phyloP scores from a whole-genome alignment of 1,139 yeast genomes.

The Nadsonia commutata region DNA sequence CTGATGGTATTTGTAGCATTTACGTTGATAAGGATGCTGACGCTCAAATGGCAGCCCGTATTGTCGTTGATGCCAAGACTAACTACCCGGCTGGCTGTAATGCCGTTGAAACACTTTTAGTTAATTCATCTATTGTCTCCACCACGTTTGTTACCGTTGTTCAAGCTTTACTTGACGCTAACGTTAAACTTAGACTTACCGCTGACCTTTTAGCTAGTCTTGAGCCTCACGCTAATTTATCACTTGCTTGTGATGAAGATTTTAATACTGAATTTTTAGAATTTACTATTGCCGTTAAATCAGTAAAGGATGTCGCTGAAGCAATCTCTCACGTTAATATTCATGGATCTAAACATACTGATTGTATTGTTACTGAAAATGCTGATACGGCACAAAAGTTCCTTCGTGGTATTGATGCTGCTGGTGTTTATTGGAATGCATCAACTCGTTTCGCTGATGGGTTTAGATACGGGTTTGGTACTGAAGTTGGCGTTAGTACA shows the following conservation, averaged over 20 bases:
- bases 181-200: conserved; percentile 59
- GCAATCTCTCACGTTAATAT: conserved; percentile 75
- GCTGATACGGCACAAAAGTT: conserved; percentile 58
- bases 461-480: conserved; percentile 93
- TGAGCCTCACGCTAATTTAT: conserved; percentile 15
- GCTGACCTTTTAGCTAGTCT: conserved; percentile 32
- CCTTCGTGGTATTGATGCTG: conserved; percentile 77
- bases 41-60: conserved; percentile 54
- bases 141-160: conserved; percentile 26
- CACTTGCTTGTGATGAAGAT: conserved; percentile 32
- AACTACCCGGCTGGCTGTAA: conserved; percentile 98
- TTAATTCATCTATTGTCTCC: conserved; percentile 36
- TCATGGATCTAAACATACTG: conserved; percentile 95
- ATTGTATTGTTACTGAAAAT: conserved; percentile 70
- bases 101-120: conserved; percentile 76
- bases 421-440: conserved; percentile 98
- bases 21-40: conserved; percentile 70
- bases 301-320: conserved; percentile 41
- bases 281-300: conserved; percentile 61
- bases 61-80: conserved; percentile 77
- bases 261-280: conserved; percentile 76
- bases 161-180: conserved; percentile 39
- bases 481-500: conserved; percentile 96
- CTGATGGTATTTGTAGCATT: conserved; percentile 91
- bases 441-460: conserved; percentile 98